These are phyloP conservation scores for Aspergillus unguis DNA, from an alignment of 2,329 filamentous ascomycete species.

Conservation along the genomic window DNA sequence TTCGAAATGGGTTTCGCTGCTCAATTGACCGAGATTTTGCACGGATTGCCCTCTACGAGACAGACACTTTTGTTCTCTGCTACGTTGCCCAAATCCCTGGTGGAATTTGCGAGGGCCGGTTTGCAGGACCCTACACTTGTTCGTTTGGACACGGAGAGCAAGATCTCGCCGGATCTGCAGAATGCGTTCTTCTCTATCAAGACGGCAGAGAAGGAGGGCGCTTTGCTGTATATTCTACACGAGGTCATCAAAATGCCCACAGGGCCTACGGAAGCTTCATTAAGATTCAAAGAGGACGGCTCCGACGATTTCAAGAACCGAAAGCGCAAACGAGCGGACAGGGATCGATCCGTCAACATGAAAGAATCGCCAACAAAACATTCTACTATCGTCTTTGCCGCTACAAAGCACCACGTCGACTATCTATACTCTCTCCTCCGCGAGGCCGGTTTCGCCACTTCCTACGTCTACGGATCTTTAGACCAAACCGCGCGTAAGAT, in stretches of 20 bases:
- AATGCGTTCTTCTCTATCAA: conserved; percentile 94
- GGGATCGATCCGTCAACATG: conserved; percentile 49
- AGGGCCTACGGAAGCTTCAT: conserved; percentile 55
- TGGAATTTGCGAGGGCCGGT: conserved; percentile 92
- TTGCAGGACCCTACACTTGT: conserved; percentile 89
- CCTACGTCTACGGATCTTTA: conserved; percentile 89
- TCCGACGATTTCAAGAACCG: conserved; percentile 45
- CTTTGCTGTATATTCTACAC: conserved; percentile 80
- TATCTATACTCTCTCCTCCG: conserved; percentile 81
- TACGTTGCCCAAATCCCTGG: conserved; percentile 86
- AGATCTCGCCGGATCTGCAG: conserved; percentile 93
- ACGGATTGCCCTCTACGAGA: conserved; percentile 75
- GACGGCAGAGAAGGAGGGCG: conserved; percentile 88
- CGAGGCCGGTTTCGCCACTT: conserved; percentile 79
- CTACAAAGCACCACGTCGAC: conserved; percentile 96
- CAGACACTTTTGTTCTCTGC: conserved; percentile 95
- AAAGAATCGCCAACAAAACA: conserved; percentile 76
- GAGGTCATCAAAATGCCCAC: conserved; percentile 90
- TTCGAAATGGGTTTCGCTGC: conserved; percentile 99
- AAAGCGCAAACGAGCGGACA: conserved; percentile 50
- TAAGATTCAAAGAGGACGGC: conserved; percentile 45
- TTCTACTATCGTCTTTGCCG: conserved; percentile 91
- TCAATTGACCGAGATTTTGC: conserved; percentile 87
- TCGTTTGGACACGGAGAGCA: conserved; percentile 87
- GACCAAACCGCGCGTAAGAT: conserved; percentile 91